A percentile compares a stretch with the other conserved stretches of the same genome.
Evolutionary conservation across 192 early-diverging fungal genomes (phyloP).

Genomic region (Linnemannia exigua): DNA sequence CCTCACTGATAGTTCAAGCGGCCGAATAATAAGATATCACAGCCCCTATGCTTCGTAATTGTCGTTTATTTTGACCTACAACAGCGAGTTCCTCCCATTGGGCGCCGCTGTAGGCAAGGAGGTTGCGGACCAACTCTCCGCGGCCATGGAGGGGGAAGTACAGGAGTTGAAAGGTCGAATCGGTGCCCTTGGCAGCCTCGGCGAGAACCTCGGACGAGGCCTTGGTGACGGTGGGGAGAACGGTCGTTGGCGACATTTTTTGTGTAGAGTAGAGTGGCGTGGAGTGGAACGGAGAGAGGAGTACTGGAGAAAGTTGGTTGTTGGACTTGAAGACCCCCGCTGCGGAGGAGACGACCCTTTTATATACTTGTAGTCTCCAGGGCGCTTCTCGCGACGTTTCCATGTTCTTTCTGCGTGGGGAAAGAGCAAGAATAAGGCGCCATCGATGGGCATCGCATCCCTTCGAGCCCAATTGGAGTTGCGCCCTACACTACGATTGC

Average conservation of each 20-base stretch:
- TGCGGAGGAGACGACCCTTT: neutral
- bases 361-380: neutral
- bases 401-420: neutral
- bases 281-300: neutral
- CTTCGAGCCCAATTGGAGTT: neutral
- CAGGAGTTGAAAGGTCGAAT: slow-evolving; percentile 11
- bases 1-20: too few relatives aligned
- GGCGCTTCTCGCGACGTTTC: neutral
- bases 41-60: too few relatives aligned
- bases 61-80: slow-evolving; percentile 1
- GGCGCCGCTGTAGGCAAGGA: slow-evolving; percentile 16
- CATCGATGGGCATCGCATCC: neutral
- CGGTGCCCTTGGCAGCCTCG: slow-evolving; percentile 11
- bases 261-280: neutral
- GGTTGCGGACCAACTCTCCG: slow-evolving; percentile 20
- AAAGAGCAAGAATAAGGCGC: neutral
- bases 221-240: slow-evolving; percentile 10
- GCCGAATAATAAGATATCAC: too few relatives aligned
- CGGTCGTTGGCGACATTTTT: neutral
- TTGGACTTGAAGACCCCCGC: neutral
- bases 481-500: neutral
- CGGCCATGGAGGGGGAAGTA: slow-evolving; percentile 23
- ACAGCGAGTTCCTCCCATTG: slow-evolving; percentile 20
- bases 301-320: neutral
- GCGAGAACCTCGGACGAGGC: slow-evolving; percentile 15